These are phyloP conservation scores for Exophiala xenobiotica DNA, from an alignment of 2,329 filamentous ascomycete genomes.

Conservation along the genomic window DNA sequence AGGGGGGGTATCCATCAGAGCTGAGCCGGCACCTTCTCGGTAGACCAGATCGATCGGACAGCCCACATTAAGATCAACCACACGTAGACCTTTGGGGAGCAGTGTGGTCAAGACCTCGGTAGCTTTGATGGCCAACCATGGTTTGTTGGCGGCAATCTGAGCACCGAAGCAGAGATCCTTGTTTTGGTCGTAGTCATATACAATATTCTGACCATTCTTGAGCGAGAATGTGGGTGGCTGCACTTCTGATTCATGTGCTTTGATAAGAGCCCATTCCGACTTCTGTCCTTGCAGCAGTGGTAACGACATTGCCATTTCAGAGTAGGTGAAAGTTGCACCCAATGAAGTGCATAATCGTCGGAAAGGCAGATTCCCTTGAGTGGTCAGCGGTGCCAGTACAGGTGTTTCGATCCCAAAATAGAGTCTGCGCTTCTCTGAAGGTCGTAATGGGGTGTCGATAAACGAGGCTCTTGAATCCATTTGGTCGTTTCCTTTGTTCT, in stretches of 20 bases:
- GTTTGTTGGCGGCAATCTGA: constrained; percentile 89
- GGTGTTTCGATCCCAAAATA: constrained; percentile 96
- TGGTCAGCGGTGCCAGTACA: constrained; percentile 89
- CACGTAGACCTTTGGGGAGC: constrained; percentile 72
- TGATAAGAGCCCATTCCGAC: constrained; percentile 91
- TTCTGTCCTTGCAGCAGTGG: constrained; percentile 87
- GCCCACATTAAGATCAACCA: constrained; percentile 94
- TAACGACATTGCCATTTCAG: constrained; percentile 94
- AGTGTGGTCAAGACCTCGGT: constrained; percentile 75
- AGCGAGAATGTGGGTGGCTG: constrained; percentile 66
- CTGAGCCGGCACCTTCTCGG: constrained; percentile 83
- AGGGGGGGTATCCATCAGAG: constrained; percentile 79
- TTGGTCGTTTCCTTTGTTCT: constrained; percentile 45
- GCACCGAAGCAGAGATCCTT: constrained; percentile 86
- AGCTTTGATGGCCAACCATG: constrained; percentile 85
- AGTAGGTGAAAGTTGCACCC: constrained; percentile 91
- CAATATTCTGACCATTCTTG: constrained; percentile 49
- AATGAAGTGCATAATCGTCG: constrained; percentile 84
- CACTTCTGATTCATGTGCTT: constrained; percentile 82
- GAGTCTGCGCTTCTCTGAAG: constrained; percentile 88
- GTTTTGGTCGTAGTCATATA: constrained; percentile 76
- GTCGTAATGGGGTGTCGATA: constrained; percentile 79
- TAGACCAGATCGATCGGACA: constrained; percentile 96
- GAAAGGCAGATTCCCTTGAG: constrained; percentile 94
- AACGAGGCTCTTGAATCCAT: constrained; percentile 77